Conservation (phyloP, 2,329 filamentous ascomycete genomes). For the Fusarium sulawesiense region DNA sequence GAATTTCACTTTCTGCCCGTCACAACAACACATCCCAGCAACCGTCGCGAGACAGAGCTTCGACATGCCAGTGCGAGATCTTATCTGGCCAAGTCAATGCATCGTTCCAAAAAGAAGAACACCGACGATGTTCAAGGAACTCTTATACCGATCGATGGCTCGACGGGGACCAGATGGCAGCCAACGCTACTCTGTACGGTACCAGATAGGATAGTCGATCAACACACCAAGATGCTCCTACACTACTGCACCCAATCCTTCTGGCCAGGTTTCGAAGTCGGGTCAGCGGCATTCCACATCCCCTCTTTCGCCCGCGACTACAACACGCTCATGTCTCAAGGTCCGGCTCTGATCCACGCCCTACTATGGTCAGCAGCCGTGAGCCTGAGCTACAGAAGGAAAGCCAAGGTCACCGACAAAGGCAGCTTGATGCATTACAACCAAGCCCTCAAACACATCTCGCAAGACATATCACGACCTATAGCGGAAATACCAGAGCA, state of each 20-base stretch:
- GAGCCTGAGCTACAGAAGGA: background rate
- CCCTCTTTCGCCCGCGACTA: slow-evolving; percentile 8
- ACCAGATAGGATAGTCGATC: background rate
- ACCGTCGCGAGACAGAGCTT: slow-evolving; percentile 12
- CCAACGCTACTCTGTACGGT: background rate
- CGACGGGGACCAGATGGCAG: too few species aligned
- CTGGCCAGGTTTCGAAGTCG: slow-evolving; percentile 15
- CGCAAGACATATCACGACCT: background rate
- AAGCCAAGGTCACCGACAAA: background rate
- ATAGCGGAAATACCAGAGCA: background rate
- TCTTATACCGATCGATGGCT: background rate
- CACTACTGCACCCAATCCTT: slow-evolving; percentile 16
- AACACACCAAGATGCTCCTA: slow-evolving; percentile 13
- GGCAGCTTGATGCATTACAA: slow-evolving; percentile 5
- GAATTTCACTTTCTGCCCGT: background rate
- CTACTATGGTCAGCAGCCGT: slow-evolving; percentile 15
- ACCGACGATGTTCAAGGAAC: rapidly evolving
- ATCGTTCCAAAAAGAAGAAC: background rate
- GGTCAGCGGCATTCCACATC: slow-evolving; percentile 5
- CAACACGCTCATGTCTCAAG: slow-evolving; percentile 10
- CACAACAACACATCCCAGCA: background rate
- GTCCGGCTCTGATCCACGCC: slow-evolving; percentile 3
- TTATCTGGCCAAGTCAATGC: slow-evolving; percentile 3
- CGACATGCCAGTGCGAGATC: slow-evolving; percentile 14
- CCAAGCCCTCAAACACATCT: background rate